Conservation (phyloP, 202 grass and related monocot genomes). For the Panicum hallii region DNA sequence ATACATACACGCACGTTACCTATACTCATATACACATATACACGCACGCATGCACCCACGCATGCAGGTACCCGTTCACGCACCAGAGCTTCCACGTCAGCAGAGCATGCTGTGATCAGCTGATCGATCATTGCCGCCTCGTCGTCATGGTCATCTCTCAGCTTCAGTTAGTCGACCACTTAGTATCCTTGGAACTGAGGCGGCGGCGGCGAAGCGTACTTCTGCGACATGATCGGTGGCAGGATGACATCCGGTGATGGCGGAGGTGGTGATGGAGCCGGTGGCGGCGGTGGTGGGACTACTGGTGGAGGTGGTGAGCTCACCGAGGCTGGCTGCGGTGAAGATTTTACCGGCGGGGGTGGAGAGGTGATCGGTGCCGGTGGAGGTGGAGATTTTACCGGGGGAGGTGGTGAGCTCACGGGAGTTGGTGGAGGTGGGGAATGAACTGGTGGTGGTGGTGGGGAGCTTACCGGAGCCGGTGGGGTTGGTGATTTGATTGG, state of each 20-base stretch:
- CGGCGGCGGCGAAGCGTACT: constrained; percentile 72
- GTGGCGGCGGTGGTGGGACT: background rate
- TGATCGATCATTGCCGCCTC: background rate
- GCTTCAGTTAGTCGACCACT: background rate
- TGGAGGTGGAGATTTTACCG: background rate
- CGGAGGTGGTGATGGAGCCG: background rate
- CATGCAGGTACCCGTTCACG: background rate
- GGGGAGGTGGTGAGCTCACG: constrained; percentile 30
- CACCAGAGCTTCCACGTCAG: background rate
- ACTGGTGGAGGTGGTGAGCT: background rate
- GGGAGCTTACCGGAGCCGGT: background rate
- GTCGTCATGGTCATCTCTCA: constrained; percentile 27
- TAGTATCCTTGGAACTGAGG: constrained; percentile 84
- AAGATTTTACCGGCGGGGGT: background rate
- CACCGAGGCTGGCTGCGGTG: background rate
- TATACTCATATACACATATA: constrained; percentile 5
- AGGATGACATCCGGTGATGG: background rate
- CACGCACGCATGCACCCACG: background rate
- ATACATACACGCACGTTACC: background rate
- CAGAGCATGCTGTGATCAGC: background rate
- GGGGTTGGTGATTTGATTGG: background rate
- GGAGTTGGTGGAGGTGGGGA: constrained; percentile 28
- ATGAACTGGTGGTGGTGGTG: background rate
- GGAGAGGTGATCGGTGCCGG: constrained; percentile 28
- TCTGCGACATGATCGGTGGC: constrained; percentile 40